Percentiles rank a stretch among this genome's conserved stretches.
Evolutionary conservation across 208 protist species (phyloP).

Genomic region (Phytomonas sp.): DNA sequence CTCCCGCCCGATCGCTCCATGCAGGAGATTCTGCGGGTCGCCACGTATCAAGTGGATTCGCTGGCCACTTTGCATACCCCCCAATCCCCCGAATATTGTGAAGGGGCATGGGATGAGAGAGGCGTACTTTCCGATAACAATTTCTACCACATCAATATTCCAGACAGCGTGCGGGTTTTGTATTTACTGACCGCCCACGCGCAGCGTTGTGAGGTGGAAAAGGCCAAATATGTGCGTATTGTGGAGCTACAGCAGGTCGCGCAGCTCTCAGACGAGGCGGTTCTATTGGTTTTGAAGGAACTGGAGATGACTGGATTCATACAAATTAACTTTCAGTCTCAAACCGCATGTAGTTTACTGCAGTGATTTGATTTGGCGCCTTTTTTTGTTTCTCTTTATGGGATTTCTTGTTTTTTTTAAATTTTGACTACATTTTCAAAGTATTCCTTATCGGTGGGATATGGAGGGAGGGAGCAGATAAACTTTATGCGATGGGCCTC

Average conservation of each 20-base stretch:
- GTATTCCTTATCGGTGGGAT: background rate
- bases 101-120: background rate
- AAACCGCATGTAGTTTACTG: conserved; percentile 33
- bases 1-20: conserved; percentile 38
- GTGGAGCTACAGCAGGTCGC: conserved; percentile 43
- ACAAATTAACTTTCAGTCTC: conserved; percentile 23
- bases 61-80: background rate
- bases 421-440: background rate
- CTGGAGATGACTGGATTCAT: conserved; percentile 37
- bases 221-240: conserved; percentile 45
- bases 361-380: conserved; percentile 1
- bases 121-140: conserved; percentile 17
- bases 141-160: conserved; percentile 46
- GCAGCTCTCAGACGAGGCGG: conserved; percentile 52
- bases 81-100: background rate
- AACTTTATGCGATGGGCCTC: background rate
- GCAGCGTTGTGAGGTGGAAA: conserved; percentile 16
- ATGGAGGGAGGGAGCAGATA: background rate
- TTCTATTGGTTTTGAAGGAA: conserved; percentile 42
- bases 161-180: conserved; percentile 46
- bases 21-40: conserved; percentile 27
- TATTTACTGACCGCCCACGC: conserved; percentile 49
- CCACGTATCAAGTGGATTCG: background rate
- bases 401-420: conserved; percentile 12
- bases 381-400: background rate